Conservation (phyloP, 2,329 filamentous ascomycete species). For the Cordyceps farinosa region DNA sequence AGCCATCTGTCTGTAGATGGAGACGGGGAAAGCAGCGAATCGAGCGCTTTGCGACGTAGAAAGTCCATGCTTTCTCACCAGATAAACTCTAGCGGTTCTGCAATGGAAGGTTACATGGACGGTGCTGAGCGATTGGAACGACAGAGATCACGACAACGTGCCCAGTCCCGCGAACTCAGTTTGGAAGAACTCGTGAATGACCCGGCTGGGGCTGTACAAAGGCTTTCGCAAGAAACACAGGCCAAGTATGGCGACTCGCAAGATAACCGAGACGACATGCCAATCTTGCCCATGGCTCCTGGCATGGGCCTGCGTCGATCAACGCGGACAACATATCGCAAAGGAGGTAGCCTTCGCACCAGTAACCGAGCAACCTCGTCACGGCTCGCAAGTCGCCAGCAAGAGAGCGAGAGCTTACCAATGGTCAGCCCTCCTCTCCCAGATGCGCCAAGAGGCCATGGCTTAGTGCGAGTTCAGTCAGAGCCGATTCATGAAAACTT, state of each 20-base stretch:
- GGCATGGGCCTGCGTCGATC: slow-evolving; percentile 82
- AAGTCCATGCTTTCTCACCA: slow-evolving; percentile 95
- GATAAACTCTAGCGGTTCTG: slow-evolving; percentile 62
- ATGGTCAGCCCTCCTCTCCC: slow-evolving; percentile 32
- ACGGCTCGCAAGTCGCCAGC: slow-evolving; percentile 60
- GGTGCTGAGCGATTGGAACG: slow-evolving; percentile 76
- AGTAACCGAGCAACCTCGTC: slow-evolving; percentile 73
- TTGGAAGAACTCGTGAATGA: slow-evolving; percentile 82
- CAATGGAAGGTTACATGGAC: slow-evolving; percentile 68
- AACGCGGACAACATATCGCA: slow-evolving; percentile 86
- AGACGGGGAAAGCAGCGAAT: slow-evolving; percentile 49
- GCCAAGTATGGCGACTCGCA: slow-evolving; percentile 41
- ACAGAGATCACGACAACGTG: slow-evolving; percentile 60
- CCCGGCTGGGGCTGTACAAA: slow-evolving; percentile 66
- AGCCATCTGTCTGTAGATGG: slow-evolving; percentile 57
- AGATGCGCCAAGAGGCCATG: slow-evolving; percentile 47
- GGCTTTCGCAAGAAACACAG: slow-evolving; percentile 58
- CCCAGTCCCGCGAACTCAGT: slow-evolving; percentile 58
- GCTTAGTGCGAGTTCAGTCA: slow-evolving; percentile 62
- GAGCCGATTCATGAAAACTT: slow-evolving; percentile 64
- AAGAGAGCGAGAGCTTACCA: slow-evolving; percentile 51
- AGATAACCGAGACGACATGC: slow-evolving; percentile 64
- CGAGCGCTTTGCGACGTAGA: slow-evolving; percentile 70
- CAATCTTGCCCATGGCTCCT: slow-evolving; percentile 75
- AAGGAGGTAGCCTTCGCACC: slow-evolving; percentile 76